Conservation (phyloP, 306 rosid species). For the Datisca glomerata region DNA sequence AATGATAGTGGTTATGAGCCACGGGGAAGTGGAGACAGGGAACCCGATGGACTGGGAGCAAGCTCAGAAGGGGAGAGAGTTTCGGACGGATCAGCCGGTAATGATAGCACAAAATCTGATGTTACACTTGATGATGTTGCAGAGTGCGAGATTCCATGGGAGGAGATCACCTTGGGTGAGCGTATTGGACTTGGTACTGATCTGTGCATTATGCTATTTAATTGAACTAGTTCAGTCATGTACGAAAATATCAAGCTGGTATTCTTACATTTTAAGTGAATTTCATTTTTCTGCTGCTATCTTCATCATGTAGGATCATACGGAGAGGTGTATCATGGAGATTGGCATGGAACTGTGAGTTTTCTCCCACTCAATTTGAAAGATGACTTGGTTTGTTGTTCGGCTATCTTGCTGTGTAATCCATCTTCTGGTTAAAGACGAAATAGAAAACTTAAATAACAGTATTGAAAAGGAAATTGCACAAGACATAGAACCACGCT, state of each 20-base stretch:
- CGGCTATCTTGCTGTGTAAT: constrained; percentile 7
- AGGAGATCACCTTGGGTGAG: constrained; percentile 82
- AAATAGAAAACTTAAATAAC: too few relatives aligned
- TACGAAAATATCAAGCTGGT: constrained; percentile 10
- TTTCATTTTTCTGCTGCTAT: constrained; percentile 16
- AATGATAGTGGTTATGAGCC: constrained; percentile 39
- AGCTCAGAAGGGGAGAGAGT: constrained; percentile 54
- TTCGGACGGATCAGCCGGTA: constrained; percentile 67
- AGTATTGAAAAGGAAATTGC: too few relatives aligned
- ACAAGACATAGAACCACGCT: too few relatives aligned
- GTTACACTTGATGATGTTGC: constrained; percentile 68
- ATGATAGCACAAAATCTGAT: constrained; percentile 69
- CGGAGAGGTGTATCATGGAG: constrained; percentile 95
- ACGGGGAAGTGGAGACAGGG: constrained; percentile 48
- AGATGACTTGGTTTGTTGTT: constrained; percentile 5
- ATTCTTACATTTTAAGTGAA: constrained; percentile 6
- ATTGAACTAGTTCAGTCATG: constrained; percentile 15
- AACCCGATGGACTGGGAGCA: constrained; percentile 29
- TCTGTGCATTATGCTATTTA: constrained; percentile 23
- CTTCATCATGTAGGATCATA: constrained; percentile 67
- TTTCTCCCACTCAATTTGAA: constrained; percentile 19
- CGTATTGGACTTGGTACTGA: constrained; percentile 92
- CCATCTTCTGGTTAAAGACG: too few relatives aligned
- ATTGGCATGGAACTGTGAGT: constrained; percentile 97
- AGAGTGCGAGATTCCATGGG: constrained; percentile 86